These are phyloP conservation scores for Brassica cretica DNA, from an alignment of 345 rosid genomes.

Conservation along the genomic window DNA sequence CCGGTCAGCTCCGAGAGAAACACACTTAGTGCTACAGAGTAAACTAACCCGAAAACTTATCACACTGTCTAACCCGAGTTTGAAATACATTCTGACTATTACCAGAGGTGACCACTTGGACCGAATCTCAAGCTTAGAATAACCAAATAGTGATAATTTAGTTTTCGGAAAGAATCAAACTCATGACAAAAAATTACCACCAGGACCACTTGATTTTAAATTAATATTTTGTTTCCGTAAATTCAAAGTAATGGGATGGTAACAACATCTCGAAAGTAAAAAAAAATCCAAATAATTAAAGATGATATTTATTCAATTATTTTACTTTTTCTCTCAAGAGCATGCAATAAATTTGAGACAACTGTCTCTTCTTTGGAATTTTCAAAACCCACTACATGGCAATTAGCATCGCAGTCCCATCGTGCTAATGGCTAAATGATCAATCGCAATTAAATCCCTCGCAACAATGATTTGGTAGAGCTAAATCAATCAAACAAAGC, in stretches of 20 bases:
- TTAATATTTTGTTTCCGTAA: slow-evolving; percentile 4
- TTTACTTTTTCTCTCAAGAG: not conserved
- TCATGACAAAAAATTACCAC: too few relatives aligned
- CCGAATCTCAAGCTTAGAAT: too few relatives aligned
- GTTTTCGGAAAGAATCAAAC: too few relatives aligned
- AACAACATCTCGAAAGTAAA: slow-evolving; percentile 6
- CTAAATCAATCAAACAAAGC: not conserved
- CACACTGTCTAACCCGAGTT: too few relatives aligned
- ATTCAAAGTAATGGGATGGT: slow-evolving; percentile 15
- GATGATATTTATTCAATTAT: slow-evolving; percentile 19
- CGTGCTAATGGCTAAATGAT: not conserved
- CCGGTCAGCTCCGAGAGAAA: too few relatives aligned
- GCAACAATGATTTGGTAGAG: slow-evolving; percentile 4
- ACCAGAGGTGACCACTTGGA: too few relatives aligned
- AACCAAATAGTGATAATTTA: too few relatives aligned
- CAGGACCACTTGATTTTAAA: not conserved
- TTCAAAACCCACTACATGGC: slow-evolving; percentile 7
- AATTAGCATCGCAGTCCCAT: not conserved
- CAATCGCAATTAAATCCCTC: not conserved
- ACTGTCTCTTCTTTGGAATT: slow-evolving; percentile 3
- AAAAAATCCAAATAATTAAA: not conserved
- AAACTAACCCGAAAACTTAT: too few relatives aligned
- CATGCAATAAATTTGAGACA: slow-evolving; percentile 21
- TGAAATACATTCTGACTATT: too few relatives aligned
- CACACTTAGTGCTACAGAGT: too few relatives aligned